Evolutionary conservation across 2,329 filamentous ascomycete species (phyloP).

Genomic region (Lecanicillium sp.): DNA sequence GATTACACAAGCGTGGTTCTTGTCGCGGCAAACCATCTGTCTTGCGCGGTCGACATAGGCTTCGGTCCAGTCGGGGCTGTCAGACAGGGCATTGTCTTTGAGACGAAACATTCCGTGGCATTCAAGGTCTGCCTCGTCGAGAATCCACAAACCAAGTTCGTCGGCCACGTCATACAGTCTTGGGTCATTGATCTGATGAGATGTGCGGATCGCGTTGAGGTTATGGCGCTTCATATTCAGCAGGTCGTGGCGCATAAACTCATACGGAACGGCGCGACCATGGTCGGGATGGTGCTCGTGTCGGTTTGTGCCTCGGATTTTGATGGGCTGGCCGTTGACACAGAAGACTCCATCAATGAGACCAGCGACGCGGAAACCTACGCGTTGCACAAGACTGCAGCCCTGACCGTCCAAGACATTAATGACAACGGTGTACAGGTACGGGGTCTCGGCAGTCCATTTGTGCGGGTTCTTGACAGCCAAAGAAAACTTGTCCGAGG

Average conservation of each 20-base stretch:
- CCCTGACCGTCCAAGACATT: slow-evolving; percentile 25
- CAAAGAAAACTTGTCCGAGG: slow-evolving; percentile 37
- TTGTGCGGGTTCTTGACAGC: slow-evolving; percentile 47
- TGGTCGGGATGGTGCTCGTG: slow-evolving; percentile 63
- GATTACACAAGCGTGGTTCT: slow-evolving; percentile 58
- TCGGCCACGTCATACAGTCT: slow-evolving; percentile 56
- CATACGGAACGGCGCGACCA: slow-evolving; percentile 56
- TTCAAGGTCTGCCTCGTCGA: slow-evolving; percentile 52
- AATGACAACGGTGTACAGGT: slow-evolving; percentile 48
- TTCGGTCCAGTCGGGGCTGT: slow-evolving; percentile 55
- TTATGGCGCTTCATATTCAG: slow-evolving; percentile 62
- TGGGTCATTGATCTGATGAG: slow-evolving; percentile 59
- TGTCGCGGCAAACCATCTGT: slow-evolving; percentile 55
- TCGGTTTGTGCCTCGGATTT: slow-evolving; percentile 62
- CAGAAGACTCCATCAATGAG: slow-evolving; percentile 55
- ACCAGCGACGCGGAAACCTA: slow-evolving; percentile 60
- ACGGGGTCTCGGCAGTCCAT: slow-evolving; percentile 65
- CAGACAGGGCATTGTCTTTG: slow-evolving; percentile 39
- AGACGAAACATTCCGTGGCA: slow-evolving; percentile 45
- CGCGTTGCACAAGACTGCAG: slow-evolving; percentile 42
- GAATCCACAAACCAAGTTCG: slow-evolving; percentile 57
- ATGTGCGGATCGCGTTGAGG: slow-evolving; percentile 64
- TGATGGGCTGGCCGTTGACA: slow-evolving; percentile 59
- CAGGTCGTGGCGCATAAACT: slow-evolving; percentile 56
- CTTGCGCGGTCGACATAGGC: slow-evolving; percentile 62